phyloP scores from a whole-genome alignment of 2,329 filamentous ascomycete genomes.

The Cercospora berteroae region DNA sequence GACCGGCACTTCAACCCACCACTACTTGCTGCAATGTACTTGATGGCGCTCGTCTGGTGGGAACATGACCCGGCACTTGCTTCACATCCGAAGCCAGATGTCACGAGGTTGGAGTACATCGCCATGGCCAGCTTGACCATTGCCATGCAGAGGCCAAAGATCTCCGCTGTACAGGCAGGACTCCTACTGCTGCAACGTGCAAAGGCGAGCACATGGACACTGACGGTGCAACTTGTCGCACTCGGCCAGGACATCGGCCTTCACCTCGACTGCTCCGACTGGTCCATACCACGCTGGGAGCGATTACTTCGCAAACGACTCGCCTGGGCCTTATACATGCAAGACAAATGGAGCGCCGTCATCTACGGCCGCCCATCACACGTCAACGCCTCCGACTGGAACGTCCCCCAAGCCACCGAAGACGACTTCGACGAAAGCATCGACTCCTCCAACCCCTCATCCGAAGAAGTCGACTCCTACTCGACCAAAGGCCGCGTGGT shows the following conservation, averaged over 20 bases:
- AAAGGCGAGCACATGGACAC: constrained; percentile 75
- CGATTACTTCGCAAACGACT: constrained; percentile 79
- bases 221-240: constrained; percentile 84
- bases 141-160: constrained; percentile 77
- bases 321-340: constrained; percentile 90
- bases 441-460: constrained; percentile 25
- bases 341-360: constrained; percentile 87
- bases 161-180: constrained; percentile 76
- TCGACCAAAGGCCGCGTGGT: constrained; percentile 66
- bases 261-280: constrained; percentile 80
- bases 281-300: constrained; percentile 88
- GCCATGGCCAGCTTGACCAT: constrained; percentile 70
- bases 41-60: constrained; percentile 87
- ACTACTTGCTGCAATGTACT: constrained; percentile 75
- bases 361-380: constrained; percentile 84
- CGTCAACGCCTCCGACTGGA: constrained; percentile 70
- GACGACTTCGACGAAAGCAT: constrained; percentile 74
- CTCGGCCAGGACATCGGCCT: constrained; percentile 83
- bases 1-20: constrained; percentile 73
- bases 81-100: constrained; percentile 65
- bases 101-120: constrained; percentile 69
- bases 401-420: constrained; percentile 62
- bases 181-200: constrained; percentile 71
- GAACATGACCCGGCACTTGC: constrained; percentile 68
- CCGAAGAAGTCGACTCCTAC: constrained; percentile 60